These are phyloP conservation scores for Podospora australis DNA, from an alignment of 495 filamentous ascomycete species.

Conservation along the genomic window DNA sequence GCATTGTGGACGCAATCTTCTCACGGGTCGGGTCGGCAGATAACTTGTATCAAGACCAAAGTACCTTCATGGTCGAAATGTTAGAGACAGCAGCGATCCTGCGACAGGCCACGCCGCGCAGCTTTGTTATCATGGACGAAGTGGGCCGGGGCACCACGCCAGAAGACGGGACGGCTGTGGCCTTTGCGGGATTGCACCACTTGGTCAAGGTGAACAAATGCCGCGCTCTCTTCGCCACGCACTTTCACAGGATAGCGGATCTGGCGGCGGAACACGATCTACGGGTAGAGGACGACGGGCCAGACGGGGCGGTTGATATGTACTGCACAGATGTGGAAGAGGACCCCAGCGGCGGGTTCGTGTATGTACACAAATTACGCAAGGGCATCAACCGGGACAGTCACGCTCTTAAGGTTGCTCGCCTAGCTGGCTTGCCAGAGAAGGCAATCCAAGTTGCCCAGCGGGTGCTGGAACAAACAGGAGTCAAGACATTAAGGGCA, in stretches of 20 bases:
- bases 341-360: constrained; percentile 56
- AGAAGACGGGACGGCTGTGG: constrained; percentile 81
- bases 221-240: constrained; percentile 85
- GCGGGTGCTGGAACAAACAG: constrained; percentile 26
- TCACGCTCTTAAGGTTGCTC: constrained; percentile 89
- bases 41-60: constrained; percentile 84
- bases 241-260: constrained; percentile 83
- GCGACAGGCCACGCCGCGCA: constrained; percentile 56
- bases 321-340: constrained; percentile 92
- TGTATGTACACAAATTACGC: constrained; percentile 76
- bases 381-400: constrained; percentile 78
- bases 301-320: constrained; percentile 55
- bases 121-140: constrained; percentile 99
- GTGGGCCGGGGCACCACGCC: constrained; percentile 91
- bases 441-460: constrained; percentile 52
- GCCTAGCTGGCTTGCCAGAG: constrained; percentile 69
- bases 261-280: constrained; percentile 43
- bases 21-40: constrained; percentile 89
- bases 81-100: constrained; percentile 68
- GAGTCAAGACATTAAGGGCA: background rate
- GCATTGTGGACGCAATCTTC: constrained; percentile 88
- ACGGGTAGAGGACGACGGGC: constrained; percentile 32
- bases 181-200: constrained; percentile 81
- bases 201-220: constrained; percentile 68
- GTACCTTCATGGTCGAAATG: constrained; percentile 93